A percentile compares a stretch with the other conserved stretches of the same genome.
These are phyloP conservation scores for Onygenales sp. DNA, from an alignment of 2,329 filamentous ascomycete genomes.

Conservation along the genomic window DNA sequence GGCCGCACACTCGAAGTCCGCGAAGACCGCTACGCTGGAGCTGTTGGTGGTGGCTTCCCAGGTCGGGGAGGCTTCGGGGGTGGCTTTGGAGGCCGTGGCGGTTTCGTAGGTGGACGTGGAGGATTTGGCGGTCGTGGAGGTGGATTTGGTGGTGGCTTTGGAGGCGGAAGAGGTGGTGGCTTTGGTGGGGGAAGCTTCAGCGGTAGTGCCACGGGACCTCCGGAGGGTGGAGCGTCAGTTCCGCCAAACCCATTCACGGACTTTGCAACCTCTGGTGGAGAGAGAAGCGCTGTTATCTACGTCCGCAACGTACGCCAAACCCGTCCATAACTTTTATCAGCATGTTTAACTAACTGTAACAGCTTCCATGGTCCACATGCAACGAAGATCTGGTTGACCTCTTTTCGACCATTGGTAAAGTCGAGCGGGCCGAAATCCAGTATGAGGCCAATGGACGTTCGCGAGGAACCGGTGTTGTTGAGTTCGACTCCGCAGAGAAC, in stretches of 20 bases:
- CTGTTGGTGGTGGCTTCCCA: constrained; percentile 32
- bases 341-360: constrained; percentile 14
- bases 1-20: constrained; percentile 87
- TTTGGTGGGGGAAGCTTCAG: constrained; percentile 39
- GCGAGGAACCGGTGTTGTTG: constrained; percentile 89
- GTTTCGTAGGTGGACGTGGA: constrained; percentile 49
- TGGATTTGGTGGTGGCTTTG: constrained; percentile 48
- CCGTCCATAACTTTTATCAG: neutral
- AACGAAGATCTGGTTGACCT: constrained; percentile 95
- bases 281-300: constrained; percentile 76
- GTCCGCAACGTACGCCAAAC: constrained; percentile 78
- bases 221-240: constrained; percentile 37
- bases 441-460: constrained; percentile 96
- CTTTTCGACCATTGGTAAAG: constrained; percentile 95
- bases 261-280: constrained; percentile 75
- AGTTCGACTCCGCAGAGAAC: constrained; percentile 73
- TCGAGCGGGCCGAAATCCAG: constrained; percentile 97
- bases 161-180: constrained; percentile 37
- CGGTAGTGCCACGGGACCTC: constrained; percentile 30
- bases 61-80: constrained; percentile 31
- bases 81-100: constrained; percentile 36
- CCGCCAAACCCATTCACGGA: constrained; percentile 85
- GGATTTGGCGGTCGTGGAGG: constrained; percentile 47
- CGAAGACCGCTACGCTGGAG: constrained; percentile 77
- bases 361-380: constrained; percentile 98